Conservation (phyloP, 176 grass and related monocot genomes). For the Oryza rufipogon region DNA sequence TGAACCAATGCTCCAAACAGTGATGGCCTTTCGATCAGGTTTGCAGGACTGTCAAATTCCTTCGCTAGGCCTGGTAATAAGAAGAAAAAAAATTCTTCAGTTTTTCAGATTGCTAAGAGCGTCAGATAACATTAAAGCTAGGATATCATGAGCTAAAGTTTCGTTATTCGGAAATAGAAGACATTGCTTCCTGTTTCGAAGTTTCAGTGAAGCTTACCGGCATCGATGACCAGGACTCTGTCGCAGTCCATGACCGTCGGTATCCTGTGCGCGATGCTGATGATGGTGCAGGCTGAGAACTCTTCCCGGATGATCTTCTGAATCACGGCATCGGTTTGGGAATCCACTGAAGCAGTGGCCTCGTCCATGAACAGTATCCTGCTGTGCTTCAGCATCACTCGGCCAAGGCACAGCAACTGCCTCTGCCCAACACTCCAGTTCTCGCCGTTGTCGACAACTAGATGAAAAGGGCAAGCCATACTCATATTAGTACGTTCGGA, state of each 20-base stretch:
- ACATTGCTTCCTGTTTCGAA: neutral
- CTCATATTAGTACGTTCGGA: neutral
- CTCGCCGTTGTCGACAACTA: slow-evolving; percentile 96
- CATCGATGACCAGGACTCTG: slow-evolving; percentile 85
- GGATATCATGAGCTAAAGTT: neutral
- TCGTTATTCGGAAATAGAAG: neutral
- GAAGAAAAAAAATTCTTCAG: neutral
- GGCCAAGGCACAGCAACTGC: slow-evolving; percentile 83
- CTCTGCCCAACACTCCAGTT: slow-evolving; percentile 98
- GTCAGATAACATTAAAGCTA: neutral
- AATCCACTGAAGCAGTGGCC: slow-evolving; percentile 96
- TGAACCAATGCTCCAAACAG: slow-evolving; percentile 91
- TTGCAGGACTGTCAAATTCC: slow-evolving; percentile 77
- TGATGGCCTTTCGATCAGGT: slow-evolving; percentile 81
- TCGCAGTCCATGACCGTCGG: slow-evolving; percentile 98
- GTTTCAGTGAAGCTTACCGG: slow-evolving; percentile 53
- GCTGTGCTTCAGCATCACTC: slow-evolving; percentile 92
- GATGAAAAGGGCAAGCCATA: neutral
- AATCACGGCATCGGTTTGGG: slow-evolving; percentile 94
- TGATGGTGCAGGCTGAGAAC: slow-evolving; percentile 86
- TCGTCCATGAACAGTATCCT: slow-evolving; percentile 97
- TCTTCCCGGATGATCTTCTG: slow-evolving; percentile 95
- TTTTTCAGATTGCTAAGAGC: neutral
- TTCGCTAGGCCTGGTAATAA: slow-evolving; percentile 69
- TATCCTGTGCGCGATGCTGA: slow-evolving; percentile 99